These are phyloP conservation scores for Auriscalpium microsporum DNA, from an alignment of 768 basidiomycete genomes.

Conservation along the genomic window DNA sequence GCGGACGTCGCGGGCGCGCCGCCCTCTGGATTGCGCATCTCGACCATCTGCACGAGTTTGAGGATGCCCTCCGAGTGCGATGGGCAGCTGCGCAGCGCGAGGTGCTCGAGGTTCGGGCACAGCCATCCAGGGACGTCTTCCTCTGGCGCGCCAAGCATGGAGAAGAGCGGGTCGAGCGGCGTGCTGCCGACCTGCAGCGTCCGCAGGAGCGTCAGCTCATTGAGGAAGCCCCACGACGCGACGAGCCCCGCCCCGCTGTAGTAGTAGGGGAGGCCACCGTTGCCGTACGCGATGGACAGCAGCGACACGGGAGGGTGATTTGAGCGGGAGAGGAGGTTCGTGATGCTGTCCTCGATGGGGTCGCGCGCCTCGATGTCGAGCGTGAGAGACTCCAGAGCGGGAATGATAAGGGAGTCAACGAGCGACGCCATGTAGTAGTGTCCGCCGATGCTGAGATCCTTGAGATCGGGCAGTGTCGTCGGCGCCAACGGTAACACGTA, in stretches of 20 bases:
- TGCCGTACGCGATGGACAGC: constrained; percentile 56
- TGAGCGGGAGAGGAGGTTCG: constrained; percentile 51
- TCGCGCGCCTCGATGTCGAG: constrained; percentile 72
- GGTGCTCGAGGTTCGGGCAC: constrained; percentile 51
- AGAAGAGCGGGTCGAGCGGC: constrained; percentile 54
- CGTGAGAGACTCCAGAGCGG: constrained; percentile 46
- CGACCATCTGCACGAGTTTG: constrained; percentile 65
- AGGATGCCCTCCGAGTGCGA: constrained; percentile 55
- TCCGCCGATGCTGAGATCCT: constrained; percentile 52
- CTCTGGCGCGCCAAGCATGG: constrained; percentile 49
- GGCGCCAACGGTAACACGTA: constrained; percentile 54
- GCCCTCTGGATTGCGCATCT: constrained; percentile 57
- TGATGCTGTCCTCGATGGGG: constrained; percentile 64
- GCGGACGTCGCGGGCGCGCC: constrained; percentile 29
- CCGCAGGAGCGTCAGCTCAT: constrained; percentile 48
- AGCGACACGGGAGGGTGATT: constrained; percentile 46
- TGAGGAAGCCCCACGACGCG: constrained; percentile 60
- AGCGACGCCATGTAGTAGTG: constrained; percentile 57
- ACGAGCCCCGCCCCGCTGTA: constrained; percentile 51
- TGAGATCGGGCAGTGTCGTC: constrained; percentile 46
- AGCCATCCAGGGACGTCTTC: constrained; percentile 51
- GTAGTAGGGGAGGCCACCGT: constrained; percentile 35
- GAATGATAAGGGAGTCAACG: constrained; percentile 52
- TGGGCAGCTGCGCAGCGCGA: constrained; percentile 59
- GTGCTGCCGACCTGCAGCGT: constrained; percentile 58